Evolutionary conservation across 768 basidiomycete species (phyloP).

Genomic region (Xanthoconium stramineum): DNA sequence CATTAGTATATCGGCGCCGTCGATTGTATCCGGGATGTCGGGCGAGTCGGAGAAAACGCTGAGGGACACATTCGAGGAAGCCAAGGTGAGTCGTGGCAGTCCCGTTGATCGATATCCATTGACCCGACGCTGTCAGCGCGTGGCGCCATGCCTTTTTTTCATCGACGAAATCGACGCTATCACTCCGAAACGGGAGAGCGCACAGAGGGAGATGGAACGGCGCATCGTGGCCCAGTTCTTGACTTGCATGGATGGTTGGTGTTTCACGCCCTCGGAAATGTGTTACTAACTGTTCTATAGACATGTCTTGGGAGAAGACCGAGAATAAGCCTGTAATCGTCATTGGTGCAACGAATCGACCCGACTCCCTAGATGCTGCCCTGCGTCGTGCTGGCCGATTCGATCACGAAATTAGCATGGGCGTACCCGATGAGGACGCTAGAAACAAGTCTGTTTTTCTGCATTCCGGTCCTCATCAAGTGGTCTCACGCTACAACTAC

Average conservation of each 20-base stretch:
- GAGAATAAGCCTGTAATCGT: constrained; percentile 94
- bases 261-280: constrained; percentile 36
- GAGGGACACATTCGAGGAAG: constrained; percentile 95
- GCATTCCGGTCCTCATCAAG: not conserved
- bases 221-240: constrained; percentile 96
- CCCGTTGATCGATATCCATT: not conserved
- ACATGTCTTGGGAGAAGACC: constrained; percentile 92
- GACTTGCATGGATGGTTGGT: constrained; percentile 96
- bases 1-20: constrained; percentile 91
- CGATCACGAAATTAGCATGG: constrained; percentile 97
- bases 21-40: constrained; percentile 96
- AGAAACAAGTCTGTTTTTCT: constrained; percentile 74
- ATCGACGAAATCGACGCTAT: constrained; percentile 99
- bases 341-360: constrained; percentile 96
- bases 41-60: constrained; percentile 97
- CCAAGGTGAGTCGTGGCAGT: constrained; percentile 55
- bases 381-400: constrained; percentile 91
- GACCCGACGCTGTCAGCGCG: constrained; percentile 45
- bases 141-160: constrained; percentile 91
- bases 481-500: not conserved
- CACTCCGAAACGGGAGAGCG: constrained; percentile 95
- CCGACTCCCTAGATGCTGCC: constrained; percentile 92
- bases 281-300: constrained; percentile 51
- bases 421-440: constrained; percentile 89
- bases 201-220: constrained; percentile 96